Evolutionary conservation across 768 basidiomycete genomes (phyloP).

Genomic region (Rhizopogon roseolus): DNA sequence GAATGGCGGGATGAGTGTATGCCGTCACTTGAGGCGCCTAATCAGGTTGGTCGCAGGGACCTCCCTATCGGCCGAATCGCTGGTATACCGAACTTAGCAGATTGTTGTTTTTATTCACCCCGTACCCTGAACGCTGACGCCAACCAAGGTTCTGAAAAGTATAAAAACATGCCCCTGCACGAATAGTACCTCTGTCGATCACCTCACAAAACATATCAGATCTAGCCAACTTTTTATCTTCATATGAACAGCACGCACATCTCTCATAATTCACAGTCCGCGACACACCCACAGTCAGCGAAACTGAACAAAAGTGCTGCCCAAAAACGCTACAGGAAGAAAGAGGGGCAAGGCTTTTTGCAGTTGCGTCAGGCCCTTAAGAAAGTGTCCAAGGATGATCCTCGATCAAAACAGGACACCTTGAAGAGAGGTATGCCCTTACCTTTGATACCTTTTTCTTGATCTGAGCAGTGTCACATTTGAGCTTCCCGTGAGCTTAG

Average conservation of each 20-base stretch:
- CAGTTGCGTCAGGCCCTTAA: neutral
- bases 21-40: neutral
- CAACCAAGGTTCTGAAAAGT: neutral
- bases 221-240: too few species aligned
- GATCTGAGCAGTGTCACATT: neutral
- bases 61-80: neutral
- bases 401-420: neutral
- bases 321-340: neutral
- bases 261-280: neutral
- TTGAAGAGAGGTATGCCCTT: neutral
- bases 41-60: too few species aligned
- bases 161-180: neutral
- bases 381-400: neutral
- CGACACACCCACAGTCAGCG: neutral
- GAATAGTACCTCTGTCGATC: neutral
- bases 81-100: neutral
- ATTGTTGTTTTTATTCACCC: neutral
- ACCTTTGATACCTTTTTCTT: neutral
- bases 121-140: neutral
- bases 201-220: neutral
- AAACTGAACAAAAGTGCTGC: neutral
- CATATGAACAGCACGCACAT: neutral
- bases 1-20: neutral
- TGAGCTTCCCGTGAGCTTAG: neutral
- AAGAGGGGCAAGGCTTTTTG: neutral